A percentile compares a stretch with the other conserved stretches of the same genome.
phyloP scores from a whole-genome alignment of 2,329 filamentous ascomycete genomes.

The Cylindrodendrum hubeiense region DNA sequence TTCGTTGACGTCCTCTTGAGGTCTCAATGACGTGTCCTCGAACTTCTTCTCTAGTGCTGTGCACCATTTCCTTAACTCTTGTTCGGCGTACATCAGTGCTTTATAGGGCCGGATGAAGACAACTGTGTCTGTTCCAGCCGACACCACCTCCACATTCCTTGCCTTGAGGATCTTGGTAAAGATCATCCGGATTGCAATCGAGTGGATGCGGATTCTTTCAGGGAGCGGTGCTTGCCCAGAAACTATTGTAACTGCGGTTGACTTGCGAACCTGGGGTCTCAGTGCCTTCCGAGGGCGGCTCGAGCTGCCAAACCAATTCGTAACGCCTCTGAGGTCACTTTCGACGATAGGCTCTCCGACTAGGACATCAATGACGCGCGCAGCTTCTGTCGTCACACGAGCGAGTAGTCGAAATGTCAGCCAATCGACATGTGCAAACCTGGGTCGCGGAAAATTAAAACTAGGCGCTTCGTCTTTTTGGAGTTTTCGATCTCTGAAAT shows the following conservation, averaged over 20 bases:
- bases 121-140: neutral
- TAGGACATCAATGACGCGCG: neutral
- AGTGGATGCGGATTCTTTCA: neutral
- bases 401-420: neutral
- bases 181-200: neutral
- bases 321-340: neutral
- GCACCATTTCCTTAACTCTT: neutral
- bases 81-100: neutral
- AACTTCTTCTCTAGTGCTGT: neutral
- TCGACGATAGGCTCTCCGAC: neutral
- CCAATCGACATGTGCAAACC: neutral
- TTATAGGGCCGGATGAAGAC: neutral
- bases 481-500: too few species aligned
- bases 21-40: neutral
- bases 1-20: neutral
- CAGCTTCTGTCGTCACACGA: neutral
- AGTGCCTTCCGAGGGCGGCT: neutral
- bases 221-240: neutral
- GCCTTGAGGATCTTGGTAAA: neutral
- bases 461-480: too few species aligned
- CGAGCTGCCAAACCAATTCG: neutral
- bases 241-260: neutral
- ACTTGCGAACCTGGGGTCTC: neutral
- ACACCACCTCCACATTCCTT: neutral
- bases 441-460: neutral